These are phyloP conservation scores for Prosopis cineraria DNA, from an alignment of 306 rosid species.

Conservation along the genomic window DNA sequence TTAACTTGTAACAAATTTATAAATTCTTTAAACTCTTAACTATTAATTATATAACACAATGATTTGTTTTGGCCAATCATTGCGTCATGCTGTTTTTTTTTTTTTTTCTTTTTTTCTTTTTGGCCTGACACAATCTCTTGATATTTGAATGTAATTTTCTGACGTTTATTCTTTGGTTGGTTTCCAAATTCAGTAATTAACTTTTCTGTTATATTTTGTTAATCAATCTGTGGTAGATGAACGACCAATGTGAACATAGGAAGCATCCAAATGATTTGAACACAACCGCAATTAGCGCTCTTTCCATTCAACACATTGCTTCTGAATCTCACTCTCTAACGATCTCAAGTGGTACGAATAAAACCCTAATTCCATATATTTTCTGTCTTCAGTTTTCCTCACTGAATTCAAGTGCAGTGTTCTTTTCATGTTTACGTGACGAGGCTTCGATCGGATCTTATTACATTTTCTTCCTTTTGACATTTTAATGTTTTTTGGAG, in stretches of 20 bases:
- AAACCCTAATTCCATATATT: slow-evolving; percentile 51
- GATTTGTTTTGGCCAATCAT: not conserved
- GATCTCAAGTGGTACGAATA: slow-evolving; percentile 41
- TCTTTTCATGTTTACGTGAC: slow-evolving; percentile 4
- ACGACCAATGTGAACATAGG: slow-evolving; percentile 30
- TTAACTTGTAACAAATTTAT: too few relatives aligned
- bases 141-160: not conserved
- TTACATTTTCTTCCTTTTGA: slow-evolving; percentile 31
- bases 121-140: not conserved
- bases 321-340: slow-evolving; percentile 53
- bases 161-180: not conserved
- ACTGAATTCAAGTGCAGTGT: slow-evolving; percentile 11
- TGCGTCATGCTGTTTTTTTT: too few relatives aligned
- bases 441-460: slow-evolving; percentile 50
- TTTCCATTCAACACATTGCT: slow-evolving; percentile 30
- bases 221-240: slow-evolving; percentile 1
- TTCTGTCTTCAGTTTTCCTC: slow-evolving; percentile 7
- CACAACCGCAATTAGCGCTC: slow-evolving; percentile 33
- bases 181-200: not conserved
- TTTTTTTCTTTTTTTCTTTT: too few relatives aligned
- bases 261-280: slow-evolving; percentile 42
- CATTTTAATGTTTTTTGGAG: slow-evolving; percentile 35
- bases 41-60: too few relatives aligned
- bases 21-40: too few relatives aligned
- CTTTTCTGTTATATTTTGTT: not conserved